phyloP scores from a whole-genome alignment of 495 filamentous ascomycete genomes.

The Penicillium antarcticum region DNA sequence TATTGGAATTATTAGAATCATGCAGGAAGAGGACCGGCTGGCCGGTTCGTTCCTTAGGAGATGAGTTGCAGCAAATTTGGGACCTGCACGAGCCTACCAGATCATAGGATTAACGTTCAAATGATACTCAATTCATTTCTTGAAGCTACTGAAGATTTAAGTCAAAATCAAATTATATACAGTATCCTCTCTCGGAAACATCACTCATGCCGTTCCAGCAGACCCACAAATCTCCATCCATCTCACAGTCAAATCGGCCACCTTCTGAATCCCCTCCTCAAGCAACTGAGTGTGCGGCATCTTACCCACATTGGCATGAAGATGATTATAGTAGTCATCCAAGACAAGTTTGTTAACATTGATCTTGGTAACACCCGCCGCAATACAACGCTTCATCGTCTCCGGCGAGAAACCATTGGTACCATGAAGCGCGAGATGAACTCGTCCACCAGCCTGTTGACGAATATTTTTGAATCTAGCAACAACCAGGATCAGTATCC shows the following conservation, averaged over 20 bases:
- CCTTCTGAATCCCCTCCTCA: conserved; percentile 24
- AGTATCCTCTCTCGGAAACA: no score
- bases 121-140: no score
- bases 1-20: conserved; percentile 17
- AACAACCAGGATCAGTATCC: background rate
- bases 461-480: conserved; percentile 13
- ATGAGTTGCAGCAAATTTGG: conserved; percentile 19
- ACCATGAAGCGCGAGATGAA: conserved; percentile 65
- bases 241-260: conserved; percentile 15
- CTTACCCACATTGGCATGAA: conserved; percentile 12
- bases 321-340: conserved; percentile 24
- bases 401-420: conserved; percentile 61
- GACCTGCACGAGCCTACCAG: background rate
- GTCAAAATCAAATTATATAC: no score
- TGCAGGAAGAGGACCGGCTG: conserved; percentile 18
- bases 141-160: no score
- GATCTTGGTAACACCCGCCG: conserved; percentile 60
- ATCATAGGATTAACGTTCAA: no score
- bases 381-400: conserved; percentile 57
- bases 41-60: conserved; percentile 16
- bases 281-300: conserved; percentile 25
- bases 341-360: conserved; percentile 73
- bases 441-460: conserved; percentile 34
- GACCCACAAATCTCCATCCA: conserved; percentile 27
- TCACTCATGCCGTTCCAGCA: conserved; percentile 16